phyloP scores from a whole-genome alignment of 176 grass and related monocot species.

The Thalia dealbata region DNA sequence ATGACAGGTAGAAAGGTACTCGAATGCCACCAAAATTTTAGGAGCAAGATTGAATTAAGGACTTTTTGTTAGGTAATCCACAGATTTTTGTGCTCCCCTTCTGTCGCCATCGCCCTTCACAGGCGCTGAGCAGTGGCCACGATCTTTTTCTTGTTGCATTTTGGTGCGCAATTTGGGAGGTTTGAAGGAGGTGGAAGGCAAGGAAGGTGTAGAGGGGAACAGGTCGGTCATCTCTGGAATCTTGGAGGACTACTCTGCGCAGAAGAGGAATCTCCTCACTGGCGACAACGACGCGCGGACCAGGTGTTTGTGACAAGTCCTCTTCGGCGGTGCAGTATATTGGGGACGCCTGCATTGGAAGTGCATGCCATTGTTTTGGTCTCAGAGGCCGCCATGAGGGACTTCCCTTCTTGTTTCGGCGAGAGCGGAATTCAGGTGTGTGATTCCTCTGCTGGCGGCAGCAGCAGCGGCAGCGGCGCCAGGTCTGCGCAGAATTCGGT shows the following conservation, averaged over 20 bases:
- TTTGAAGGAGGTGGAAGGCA: too few species aligned
- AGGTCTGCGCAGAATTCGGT: constrained; percentile 46
- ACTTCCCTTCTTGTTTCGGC: constrained; percentile 85
- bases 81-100: too few species aligned
- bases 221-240: too few species aligned
- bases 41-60: too few species aligned
- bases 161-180: too few species aligned
- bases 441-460: constrained; percentile 35
- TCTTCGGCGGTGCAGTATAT: not conserved
- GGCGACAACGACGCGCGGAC: not conserved
- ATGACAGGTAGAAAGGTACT: too few species aligned
- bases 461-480: constrained; percentile 19
- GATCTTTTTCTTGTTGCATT: too few species aligned
- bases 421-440: constrained; percentile 77
- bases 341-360: not conserved
- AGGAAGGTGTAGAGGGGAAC: too few species aligned
- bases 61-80: too few species aligned
- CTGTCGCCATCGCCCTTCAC: too few species aligned
- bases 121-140: too few species aligned
- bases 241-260: not conserved
- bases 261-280: not conserved
- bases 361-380: not conserved
- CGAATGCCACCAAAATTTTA: too few species aligned
- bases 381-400: constrained; percentile 32
- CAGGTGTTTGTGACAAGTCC: not conserved